These are phyloP conservation scores for Boletus vermiculosoides DNA, from an alignment of 768 basidiomycete species.

Conservation along the genomic window DNA sequence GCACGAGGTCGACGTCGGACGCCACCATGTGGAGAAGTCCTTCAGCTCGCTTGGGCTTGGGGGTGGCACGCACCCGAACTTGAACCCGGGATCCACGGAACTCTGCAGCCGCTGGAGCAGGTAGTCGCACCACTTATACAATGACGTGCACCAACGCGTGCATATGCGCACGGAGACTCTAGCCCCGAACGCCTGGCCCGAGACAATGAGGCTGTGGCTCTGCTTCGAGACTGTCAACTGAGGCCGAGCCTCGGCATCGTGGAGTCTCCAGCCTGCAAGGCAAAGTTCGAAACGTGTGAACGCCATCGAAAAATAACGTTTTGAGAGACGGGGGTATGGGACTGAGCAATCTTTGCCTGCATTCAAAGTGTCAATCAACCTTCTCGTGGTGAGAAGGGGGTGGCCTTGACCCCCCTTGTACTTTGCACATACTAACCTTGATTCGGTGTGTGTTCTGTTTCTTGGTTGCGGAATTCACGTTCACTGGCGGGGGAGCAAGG, in stretches of 20 bases:
- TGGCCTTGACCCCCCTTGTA: background rate
- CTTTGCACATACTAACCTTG: slow-evolving; percentile 1
- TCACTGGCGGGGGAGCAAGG: background rate
- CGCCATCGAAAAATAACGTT: slow-evolving; percentile 10
- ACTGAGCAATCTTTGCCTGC: background rate
- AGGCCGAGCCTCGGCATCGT: slow-evolving; percentile 20
- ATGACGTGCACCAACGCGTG: slow-evolving; percentile 26
- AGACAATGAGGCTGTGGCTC: slow-evolving; percentile 22
- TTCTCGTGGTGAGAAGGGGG: background rate
- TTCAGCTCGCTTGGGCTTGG: slow-evolving; percentile 1
- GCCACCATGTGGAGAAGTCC: slow-evolving; percentile 3
- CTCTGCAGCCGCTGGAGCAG: slow-evolving; percentile 4
- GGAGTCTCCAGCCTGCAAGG: slow-evolving; percentile 21
- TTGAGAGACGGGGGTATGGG: background rate
- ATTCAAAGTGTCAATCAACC: background rate
- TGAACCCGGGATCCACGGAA: background rate
- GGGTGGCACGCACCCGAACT: background rate
- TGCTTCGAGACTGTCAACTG: slow-evolving; percentile 23
- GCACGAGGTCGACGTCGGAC: background rate
- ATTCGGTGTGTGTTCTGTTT: background rate
- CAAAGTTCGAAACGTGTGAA: slow-evolving; percentile 29
- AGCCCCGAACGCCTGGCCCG: slow-evolving; percentile 27
- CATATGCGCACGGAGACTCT: slow-evolving; percentile 21
- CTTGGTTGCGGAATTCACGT: background rate
- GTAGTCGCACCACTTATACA: slow-evolving; percentile 14